Evolutionary conservation across 257 asterid species (phyloP).

Genomic region (Penstemon newberryi): DNA sequence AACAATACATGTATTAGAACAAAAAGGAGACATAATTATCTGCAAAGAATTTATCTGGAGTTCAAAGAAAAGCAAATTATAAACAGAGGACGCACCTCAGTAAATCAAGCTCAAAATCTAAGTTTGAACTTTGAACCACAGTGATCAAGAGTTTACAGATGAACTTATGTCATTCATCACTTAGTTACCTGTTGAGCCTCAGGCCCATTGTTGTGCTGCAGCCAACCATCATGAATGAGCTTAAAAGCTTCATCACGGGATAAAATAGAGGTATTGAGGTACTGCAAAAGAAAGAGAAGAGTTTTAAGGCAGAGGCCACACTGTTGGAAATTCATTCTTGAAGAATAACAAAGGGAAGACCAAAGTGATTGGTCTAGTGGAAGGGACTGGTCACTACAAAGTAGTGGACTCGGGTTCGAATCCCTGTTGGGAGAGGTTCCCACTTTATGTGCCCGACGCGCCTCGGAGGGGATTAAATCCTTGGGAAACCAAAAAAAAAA

Average conservation of each 20-base stretch:
- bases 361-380: too few species aligned
- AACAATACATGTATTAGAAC: not conserved
- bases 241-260: conserved; percentile 99
- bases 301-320: not conserved
- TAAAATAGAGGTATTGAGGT: conserved; percentile 84
- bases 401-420: too few species aligned
- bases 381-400: too few species aligned
- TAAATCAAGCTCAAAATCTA: conserved; percentile 24
- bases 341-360: too few species aligned
- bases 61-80: not conserved
- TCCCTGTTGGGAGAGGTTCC: too few species aligned
- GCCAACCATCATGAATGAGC: conserved; percentile 91
- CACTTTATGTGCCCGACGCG: too few species aligned
- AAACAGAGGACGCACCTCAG: conserved; percentile 22
- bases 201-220: conserved; percentile 45
- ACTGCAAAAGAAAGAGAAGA: conserved; percentile 54
- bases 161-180: conserved; percentile 6
- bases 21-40: not conserved
- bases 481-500: too few species aligned
- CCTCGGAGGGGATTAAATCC: too few species aligned
- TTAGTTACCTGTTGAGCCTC: conserved; percentile 63
- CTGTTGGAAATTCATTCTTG: not conserved
- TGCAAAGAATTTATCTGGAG: conserved; percentile 9
- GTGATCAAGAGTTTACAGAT: conserved; percentile 15
- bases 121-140: conserved; percentile 19